phyloP scores from a whole-genome alignment of 352 stramenopile species.

The Plasmopara viticola region DNA sequence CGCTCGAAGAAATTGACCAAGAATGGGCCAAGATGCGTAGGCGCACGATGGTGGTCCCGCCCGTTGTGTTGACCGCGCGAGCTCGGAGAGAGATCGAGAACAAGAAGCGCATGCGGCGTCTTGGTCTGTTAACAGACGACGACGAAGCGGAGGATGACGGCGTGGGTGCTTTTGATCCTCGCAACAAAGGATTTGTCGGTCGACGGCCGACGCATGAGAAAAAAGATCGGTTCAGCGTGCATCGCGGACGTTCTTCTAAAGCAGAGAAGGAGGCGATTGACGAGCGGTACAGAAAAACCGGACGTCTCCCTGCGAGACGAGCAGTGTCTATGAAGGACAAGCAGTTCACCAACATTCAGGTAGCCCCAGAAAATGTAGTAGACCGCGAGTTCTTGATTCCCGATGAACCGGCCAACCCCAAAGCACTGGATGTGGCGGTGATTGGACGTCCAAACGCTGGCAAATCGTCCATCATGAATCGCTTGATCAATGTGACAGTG shows the following conservation, averaged over 20 bases:
- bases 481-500: slow-evolving; percentile 68
- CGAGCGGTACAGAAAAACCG: slow-evolving; percentile 11
- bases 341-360: slow-evolving; percentile 61
- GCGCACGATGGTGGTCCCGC: slow-evolving; percentile 26
- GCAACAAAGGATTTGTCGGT: slow-evolving; percentile 23
- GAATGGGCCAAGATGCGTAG: slow-evolving; percentile 43
- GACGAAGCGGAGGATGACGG: slow-evolving; percentile 27
- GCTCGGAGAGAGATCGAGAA: slow-evolving; percentile 50
- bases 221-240: slow-evolving; percentile 10
- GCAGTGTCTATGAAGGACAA: slow-evolving; percentile 50
- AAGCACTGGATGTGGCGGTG: slow-evolving; percentile 69
- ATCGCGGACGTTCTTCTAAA: slow-evolving; percentile 15
- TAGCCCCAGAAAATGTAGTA: slow-evolving; percentile 53
- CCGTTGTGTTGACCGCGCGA: slow-evolving; percentile 29
- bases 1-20: slow-evolving; percentile 32
- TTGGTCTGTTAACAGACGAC: slow-evolving; percentile 44
- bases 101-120: slow-evolving; percentile 50
- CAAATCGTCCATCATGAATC: slow-evolving; percentile 85
- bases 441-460: slow-evolving; percentile 83
- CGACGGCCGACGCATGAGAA: slow-evolving; percentile 6
- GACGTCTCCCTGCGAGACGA: slow-evolving; percentile 26
- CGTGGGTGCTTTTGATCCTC: slow-evolving; percentile 10
- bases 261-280: slow-evolving; percentile 14
- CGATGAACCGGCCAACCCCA: slow-evolving; percentile 58
- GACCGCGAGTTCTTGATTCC: slow-evolving; percentile 69